These are phyloP conservation scores for Tricholoma terreum DNA, from an alignment of 768 basidiomycete genomes.

Conservation along the genomic window DNA sequence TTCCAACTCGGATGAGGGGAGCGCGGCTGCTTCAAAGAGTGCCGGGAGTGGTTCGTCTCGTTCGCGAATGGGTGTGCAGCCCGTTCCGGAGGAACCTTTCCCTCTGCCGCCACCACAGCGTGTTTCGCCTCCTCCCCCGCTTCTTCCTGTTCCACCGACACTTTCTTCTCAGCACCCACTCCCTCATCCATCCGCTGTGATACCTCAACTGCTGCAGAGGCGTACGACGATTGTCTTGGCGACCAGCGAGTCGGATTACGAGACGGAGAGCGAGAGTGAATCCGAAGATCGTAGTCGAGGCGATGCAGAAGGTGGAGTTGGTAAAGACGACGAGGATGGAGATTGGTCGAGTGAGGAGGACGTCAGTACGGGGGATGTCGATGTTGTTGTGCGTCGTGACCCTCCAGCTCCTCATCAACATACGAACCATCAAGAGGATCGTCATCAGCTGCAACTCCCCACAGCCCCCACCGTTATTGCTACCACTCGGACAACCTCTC, in stretches of 20 bases:
- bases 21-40: constrained; percentile 31
- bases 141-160: constrained; percentile 18
- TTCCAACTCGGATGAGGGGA: constrained; percentile 54
- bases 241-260: constrained; percentile 54
- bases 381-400: constrained; percentile 13
- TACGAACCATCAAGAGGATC: constrained; percentile 18
- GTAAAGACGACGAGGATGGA: neutral
- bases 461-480: constrained; percentile 4
- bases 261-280: constrained; percentile 38
- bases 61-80: constrained; percentile 6
- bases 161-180: constrained; percentile 21
- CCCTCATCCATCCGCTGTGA: constrained; percentile 13
- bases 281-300: constrained; percentile 2
- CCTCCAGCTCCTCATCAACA: constrained; percentile 20
- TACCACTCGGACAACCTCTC: neutral
- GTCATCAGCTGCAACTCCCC: constrained; percentile 10
- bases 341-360: constrained; percentile 60
- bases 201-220: constrained; percentile 24
- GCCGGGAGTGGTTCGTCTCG: constrained; percentile 33
- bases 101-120: neutral
- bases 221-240: constrained; percentile 46
- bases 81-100: neutral
- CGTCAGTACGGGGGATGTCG: constrained; percentile 36
- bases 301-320: neutral
- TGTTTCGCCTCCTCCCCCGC: constrained; percentile 13